phyloP scores from a whole-genome alignment of 768 basidiomycete species.

The Hypholoma sublateritium region DNA sequence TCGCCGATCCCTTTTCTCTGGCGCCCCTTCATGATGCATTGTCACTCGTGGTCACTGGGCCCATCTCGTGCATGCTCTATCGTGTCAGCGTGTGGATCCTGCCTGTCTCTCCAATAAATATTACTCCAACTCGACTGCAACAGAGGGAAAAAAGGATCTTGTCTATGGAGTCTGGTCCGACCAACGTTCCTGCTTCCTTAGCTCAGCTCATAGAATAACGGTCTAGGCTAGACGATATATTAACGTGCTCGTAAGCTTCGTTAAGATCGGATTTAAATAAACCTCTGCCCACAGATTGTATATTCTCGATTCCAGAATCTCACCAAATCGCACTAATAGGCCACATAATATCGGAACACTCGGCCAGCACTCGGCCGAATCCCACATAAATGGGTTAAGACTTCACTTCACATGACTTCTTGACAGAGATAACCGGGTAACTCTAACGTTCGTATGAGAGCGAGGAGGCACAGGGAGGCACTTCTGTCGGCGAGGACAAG shows the following conservation, averaged over 20 bases:
- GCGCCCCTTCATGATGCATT: neutral
- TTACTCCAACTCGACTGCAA: no score
- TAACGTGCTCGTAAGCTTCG: neutral
- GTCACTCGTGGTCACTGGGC: neutral
- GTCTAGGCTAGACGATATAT: neutral
- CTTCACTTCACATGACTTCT: conserved; percentile 11
- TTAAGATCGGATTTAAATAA: neutral
- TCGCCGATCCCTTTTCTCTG: neutral
- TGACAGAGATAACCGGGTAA: conserved; percentile 8
- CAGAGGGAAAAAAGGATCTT: no score
- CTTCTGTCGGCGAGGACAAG: conserved; percentile 11
- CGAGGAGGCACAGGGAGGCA: neutral
- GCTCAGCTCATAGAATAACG: no score
- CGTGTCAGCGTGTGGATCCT: neutral
- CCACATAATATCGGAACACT: neutral
- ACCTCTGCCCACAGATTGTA: neutral
- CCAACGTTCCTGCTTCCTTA: no score
- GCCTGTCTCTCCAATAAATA: neutral
- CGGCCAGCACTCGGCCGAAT: neutral
- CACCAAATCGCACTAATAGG: neutral
- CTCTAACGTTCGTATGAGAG: conserved; percentile 3
- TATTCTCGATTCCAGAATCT: neutral
- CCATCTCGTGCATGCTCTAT: neutral
- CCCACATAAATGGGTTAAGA: neutral
- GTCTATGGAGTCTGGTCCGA: no score